Evolutionary conservation across 805 yeast genomes (phyloP).

Genomic region (Wickerhamomyces hampshirensis): DNA sequence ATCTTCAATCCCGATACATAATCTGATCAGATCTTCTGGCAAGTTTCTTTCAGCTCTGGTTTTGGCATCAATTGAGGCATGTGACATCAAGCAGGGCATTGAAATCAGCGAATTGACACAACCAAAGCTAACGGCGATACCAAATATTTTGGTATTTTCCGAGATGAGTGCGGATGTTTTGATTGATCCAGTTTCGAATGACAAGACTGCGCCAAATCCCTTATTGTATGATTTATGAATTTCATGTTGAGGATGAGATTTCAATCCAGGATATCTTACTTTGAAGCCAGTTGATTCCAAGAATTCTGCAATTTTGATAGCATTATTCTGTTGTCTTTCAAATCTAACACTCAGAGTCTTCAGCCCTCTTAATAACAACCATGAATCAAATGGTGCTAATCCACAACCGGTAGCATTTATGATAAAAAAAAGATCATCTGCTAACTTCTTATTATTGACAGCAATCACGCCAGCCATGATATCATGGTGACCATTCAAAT

Average conservation of each 20-base stretch:
- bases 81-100: constrained; percentile 94
- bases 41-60: constrained; percentile 83
- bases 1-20: constrained; percentile 90
- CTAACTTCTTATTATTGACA: constrained; percentile 55
- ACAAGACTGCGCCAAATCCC: constrained; percentile 87
- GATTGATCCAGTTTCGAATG: constrained; percentile 81
- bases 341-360: constrained; percentile 83
- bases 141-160: constrained; percentile 70
- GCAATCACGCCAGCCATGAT: constrained; percentile 94
- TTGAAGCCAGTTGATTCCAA: constrained; percentile 55
- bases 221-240: constrained; percentile 70
- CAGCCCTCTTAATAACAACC: constrained; percentile 85
- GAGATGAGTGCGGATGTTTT: constrained; percentile 65
- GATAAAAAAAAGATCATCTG: constrained; percentile 65
- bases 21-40: constrained; percentile 87
- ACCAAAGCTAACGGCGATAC: constrained; percentile 91
- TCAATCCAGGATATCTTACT: constrained; percentile 83
- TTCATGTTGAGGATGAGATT: constrained; percentile 75
- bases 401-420: constrained; percentile 92
- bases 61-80: constrained; percentile 90
- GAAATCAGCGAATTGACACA: constrained; percentile 90
- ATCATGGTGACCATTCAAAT: constrained; percentile 92
- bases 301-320: constrained; percentile 69
- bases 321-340: constrained; percentile 83
- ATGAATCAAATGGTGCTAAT: constrained; percentile 85